Conservation (phyloP, 2,329 filamentous ascomycete species). For the Fusarium nisikadoi region DNA sequence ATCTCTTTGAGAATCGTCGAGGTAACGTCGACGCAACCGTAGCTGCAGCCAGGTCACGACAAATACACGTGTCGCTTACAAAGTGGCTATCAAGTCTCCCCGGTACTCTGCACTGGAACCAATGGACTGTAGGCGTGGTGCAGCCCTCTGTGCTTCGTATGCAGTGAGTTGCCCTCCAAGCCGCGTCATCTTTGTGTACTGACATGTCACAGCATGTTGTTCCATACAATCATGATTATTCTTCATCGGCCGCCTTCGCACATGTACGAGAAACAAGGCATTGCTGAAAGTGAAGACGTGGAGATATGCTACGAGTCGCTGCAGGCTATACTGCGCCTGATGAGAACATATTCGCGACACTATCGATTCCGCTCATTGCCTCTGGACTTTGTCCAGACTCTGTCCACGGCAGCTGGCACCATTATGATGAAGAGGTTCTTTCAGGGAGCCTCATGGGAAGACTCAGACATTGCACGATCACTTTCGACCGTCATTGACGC, state of each 20-base stretch:
- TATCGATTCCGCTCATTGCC: constrained; percentile 58
- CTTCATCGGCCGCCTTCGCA: constrained; percentile 60
- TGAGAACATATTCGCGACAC: constrained; percentile 56
- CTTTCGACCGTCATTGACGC: constrained; percentile 61
- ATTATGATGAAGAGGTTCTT: constrained; percentile 60
- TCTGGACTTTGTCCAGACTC: constrained; percentile 60
- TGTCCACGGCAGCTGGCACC: constrained; percentile 58
- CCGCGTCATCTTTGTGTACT: constrained; percentile 8
- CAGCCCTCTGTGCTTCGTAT: constrained; percentile 59
- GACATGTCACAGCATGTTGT: constrained; percentile 52
- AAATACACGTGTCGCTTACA: constrained; percentile 59
- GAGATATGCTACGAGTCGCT: constrained; percentile 62
- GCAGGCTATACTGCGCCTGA: constrained; percentile 56
- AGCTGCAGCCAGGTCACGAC: constrained; percentile 55
- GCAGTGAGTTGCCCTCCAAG: constrained; percentile 49
- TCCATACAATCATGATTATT: constrained; percentile 63
- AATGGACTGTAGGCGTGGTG: constrained; percentile 60
- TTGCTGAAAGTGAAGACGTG: constrained; percentile 56
- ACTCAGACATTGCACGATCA: constrained; percentile 59
- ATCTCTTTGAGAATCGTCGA: constrained; percentile 61
- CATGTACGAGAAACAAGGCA: constrained; percentile 53
- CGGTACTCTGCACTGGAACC: constrained; percentile 61
- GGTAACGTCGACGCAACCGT: constrained; percentile 54
- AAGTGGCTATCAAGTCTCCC: constrained; percentile 60
- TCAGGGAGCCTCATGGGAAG: constrained; percentile 53